Conservation (phyloP, 1,284 basidiomycete genomes). For the Ganoderma multipileum region DNA sequence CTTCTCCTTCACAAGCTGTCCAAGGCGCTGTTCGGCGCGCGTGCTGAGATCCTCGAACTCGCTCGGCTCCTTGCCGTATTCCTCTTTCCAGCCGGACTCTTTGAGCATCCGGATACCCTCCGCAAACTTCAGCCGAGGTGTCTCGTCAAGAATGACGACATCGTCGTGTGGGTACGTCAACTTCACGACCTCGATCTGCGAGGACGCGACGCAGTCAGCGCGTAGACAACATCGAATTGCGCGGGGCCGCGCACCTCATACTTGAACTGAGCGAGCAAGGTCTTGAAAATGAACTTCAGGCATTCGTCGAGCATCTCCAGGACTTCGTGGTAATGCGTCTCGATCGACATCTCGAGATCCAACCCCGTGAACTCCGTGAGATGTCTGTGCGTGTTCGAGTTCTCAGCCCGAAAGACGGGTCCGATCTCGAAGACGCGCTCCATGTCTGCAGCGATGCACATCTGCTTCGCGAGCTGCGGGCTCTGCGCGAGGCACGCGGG, state of each 20-base stretch:
- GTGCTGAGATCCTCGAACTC: slow-evolving; percentile 53
- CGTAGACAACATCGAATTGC: not conserved
- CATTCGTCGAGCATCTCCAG: slow-evolving; percentile 48
- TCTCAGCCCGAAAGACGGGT: slow-evolving; percentile 76
- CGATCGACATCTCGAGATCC: slow-evolving; percentile 77
- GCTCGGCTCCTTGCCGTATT: slow-evolving; percentile 58
- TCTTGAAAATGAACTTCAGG: slow-evolving; percentile 47
- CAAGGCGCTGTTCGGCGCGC: slow-evolving; percentile 64
- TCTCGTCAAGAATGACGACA: slow-evolving; percentile 56
- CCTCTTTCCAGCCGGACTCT: slow-evolving; percentile 53
- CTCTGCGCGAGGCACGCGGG: slow-evolving; percentile 73
- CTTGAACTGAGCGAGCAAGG: slow-evolving; percentile 39
- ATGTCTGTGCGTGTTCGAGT: slow-evolving; percentile 78
- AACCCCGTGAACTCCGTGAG: slow-evolving; percentile 80
- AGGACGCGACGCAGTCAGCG: not conserved
- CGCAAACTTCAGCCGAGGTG: slow-evolving; percentile 57
- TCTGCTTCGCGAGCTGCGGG: slow-evolving; percentile 79
- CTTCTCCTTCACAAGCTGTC: slow-evolving; percentile 68
- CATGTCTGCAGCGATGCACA: slow-evolving; percentile 78
- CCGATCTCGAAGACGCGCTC: slow-evolving; percentile 78
- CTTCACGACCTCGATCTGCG: slow-evolving; percentile 60
- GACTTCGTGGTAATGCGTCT: slow-evolving; percentile 70
- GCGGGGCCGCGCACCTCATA: slow-evolving; percentile 42
- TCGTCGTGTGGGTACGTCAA: slow-evolving; percentile 65
- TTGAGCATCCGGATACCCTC: slow-evolving; percentile 66